Conservation (phyloP, 2,329 filamentous ascomycete genomes). For the Leptoxyphium fumago region DNA sequence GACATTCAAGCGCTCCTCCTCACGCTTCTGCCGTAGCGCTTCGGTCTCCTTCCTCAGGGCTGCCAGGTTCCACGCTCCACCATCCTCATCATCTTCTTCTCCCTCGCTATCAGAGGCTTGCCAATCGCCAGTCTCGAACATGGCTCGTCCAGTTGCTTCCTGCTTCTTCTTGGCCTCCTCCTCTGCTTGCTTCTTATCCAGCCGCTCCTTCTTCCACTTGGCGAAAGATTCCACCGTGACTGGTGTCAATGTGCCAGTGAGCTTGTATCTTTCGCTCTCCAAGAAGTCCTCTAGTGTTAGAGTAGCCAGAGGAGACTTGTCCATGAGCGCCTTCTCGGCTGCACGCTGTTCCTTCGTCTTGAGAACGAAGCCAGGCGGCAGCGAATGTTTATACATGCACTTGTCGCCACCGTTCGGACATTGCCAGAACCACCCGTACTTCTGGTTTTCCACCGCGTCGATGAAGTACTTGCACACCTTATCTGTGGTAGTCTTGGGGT, state of each 20-base stretch:
- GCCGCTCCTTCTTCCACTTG: conserved; percentile 89
- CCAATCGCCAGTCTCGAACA: conserved; percentile 98
- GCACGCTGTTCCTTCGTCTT: conserved; percentile 96
- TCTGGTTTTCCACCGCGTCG: conserved; percentile 90
- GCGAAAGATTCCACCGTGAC: conserved; percentile 87
- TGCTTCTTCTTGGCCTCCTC: conserved; percentile 80
- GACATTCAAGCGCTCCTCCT: conserved; percentile 50
- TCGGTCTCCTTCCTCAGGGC: conserved; percentile 78
- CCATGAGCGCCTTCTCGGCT: conserved; percentile 86
- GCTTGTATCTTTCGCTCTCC: conserved; percentile 89
- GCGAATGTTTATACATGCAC: conserved; percentile 95
- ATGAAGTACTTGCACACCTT: conserved; percentile 99
- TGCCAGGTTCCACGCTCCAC: conserved; percentile 60
- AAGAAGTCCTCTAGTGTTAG: conserved; percentile 95
- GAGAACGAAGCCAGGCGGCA: conserved; percentile 87
- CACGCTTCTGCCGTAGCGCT: conserved; percentile 54
- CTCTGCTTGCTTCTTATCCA: conserved; percentile 93
- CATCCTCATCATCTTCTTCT: conserved; percentile 45
- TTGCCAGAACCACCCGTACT: conserved; percentile 98
- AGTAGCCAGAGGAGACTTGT: conserved; percentile 89
- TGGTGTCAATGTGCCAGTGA: conserved; percentile 79
- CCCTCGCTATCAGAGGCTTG: conserved; percentile 48
- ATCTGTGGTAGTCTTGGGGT: conserved; percentile 86
- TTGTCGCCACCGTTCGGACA: conserved; percentile 94
- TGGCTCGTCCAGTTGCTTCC: conserved; percentile 83